Percentiles rank a stretch among this genome's conserved stretches.
phyloP scores from a whole-genome alignment of 2,329 filamentous ascomycete species.

The Colletotrichum chlorophyti region DNA sequence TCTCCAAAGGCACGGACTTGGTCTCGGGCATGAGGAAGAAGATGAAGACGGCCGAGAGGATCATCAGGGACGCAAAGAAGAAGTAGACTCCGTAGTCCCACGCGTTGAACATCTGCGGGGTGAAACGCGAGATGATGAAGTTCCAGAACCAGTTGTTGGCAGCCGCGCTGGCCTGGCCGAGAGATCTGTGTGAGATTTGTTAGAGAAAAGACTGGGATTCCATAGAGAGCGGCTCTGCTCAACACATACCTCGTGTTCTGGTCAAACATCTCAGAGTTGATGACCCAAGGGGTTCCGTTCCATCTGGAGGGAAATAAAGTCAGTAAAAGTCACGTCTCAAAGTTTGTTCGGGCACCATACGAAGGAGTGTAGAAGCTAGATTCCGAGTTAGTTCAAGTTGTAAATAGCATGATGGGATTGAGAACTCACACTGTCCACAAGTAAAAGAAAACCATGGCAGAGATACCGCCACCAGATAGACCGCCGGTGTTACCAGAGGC shows the following conservation, averaged over 20 bases:
- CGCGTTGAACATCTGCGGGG: constrained; percentile 66
- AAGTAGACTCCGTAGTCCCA: constrained; percentile 72
- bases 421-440: constrained; percentile 63
- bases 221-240: too few relatives aligned
- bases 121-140: constrained; percentile 73
- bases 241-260: constrained; percentile 53
- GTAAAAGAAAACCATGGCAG: constrained; percentile 75
- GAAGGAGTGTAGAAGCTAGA: constrained; percentile 71
- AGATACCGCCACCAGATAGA: constrained; percentile 56
- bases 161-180: constrained; percentile 76
- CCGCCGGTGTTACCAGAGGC: constrained; percentile 36
- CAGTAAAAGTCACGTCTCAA: neutral
- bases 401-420: too few relatives aligned
- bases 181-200: constrained; percentile 47
- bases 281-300: constrained; percentile 79
- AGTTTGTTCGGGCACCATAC: neutral
- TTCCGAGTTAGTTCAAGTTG: neutral
- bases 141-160: constrained; percentile 78
- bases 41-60: constrained; percentile 63
- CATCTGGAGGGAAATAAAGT: too few relatives aligned
- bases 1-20: constrained; percentile 69
- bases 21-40: constrained; percentile 72
- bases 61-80: constrained; percentile 71
- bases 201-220: constrained; percentile 42
- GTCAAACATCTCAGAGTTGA: constrained; percentile 79